Evolutionary conservation across 306 rosid species (phyloP), one percentile per base, ranked within the genome.

Genomic region (Chamaecrista fasciculata): DNA sequence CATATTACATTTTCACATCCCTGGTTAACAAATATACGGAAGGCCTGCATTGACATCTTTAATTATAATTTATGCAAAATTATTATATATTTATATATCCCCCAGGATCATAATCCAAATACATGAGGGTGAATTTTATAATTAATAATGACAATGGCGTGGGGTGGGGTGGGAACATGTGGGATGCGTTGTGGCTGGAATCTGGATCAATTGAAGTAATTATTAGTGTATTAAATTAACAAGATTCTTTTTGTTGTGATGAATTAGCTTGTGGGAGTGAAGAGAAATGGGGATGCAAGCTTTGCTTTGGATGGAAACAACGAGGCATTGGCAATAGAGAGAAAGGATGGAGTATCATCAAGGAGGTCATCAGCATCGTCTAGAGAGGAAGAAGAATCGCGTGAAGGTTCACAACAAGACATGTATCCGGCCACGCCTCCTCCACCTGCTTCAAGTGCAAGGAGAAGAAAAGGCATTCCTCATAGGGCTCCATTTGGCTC

Each of bases 391-490:
- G 79, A 81, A 77, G 89, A 79, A 76, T 86, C 83, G 92, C 86
- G 86, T 81, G 97, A 86, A 84, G 87, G 87, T 39, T 81, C 90
- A 79, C 91, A 83, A 77, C 85, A 88, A 83, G 89, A 81, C 76
- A 83, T 88, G 65, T 84, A 86, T 53, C 90, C 86, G 44, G 49
- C 86, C 84, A 91, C 92, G 73, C 92, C 89, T 74, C 78, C 88
- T 67, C 91, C 89, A 62, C 93, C 91, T 76, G 43, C 97, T 81
- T 88, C 97, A 47, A 81, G 70, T 11, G 74, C 88, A 79, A 87
- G 98, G 44, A 90, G 98, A 88, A 93, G 98, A 75, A 93, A 93
- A 86, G 98, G 98, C 72, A 93, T 90, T 80, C 98, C 98, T 77
- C 97, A 79, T 34, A 85, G 98, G 74, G 98, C 98, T 49, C 98